These are phyloP conservation scores for Dryadomyces quercus-mongolicae DNA, from an alignment of 2,329 filamentous ascomycete species.

Conservation along the genomic window DNA sequence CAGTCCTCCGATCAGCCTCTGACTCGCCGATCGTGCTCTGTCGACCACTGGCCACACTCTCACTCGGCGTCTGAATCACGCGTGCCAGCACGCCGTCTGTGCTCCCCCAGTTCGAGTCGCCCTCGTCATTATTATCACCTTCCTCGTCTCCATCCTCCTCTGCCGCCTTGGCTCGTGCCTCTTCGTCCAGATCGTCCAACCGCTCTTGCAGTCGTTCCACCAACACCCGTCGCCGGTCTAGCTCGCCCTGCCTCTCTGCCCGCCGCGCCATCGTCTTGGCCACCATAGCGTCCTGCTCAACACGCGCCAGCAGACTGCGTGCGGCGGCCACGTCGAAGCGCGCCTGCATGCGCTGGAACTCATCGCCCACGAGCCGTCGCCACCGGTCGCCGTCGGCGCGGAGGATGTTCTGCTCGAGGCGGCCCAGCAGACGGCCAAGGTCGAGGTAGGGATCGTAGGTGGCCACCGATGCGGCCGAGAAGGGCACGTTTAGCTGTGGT, in stretches of 20 bases:
- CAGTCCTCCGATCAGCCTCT: not conserved
- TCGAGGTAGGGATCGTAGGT: slow-evolving; percentile 30
- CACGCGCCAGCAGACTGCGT: slow-evolving; percentile 51
- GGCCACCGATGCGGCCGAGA: not conserved
- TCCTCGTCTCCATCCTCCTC: slow-evolving; percentile 23
- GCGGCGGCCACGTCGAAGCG: slow-evolving; percentile 60
- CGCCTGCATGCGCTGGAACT: slow-evolving; percentile 52
- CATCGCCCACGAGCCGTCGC: slow-evolving; percentile 43
- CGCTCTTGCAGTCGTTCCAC: slow-evolving; percentile 55
- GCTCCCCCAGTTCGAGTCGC: slow-evolving; percentile 12
- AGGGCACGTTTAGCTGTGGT: not conserved
- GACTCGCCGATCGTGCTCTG: slow-evolving; percentile 26
- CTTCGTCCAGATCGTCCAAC: slow-evolving; percentile 55
- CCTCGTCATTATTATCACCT: slow-evolving; percentile 22
- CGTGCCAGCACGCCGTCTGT: slow-evolving; percentile 36
- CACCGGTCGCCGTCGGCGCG: slow-evolving; percentile 48
- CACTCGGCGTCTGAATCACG: slow-evolving; percentile 40
- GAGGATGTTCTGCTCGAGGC: slow-evolving; percentile 54
- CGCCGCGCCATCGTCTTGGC: slow-evolving; percentile 22
- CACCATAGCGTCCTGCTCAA: slow-evolving; percentile 56
- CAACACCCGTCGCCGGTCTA: slow-evolving; percentile 52
- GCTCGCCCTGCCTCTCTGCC: slow-evolving; percentile 44
- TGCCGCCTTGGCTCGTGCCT: slow-evolving; percentile 24
- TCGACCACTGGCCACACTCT: slow-evolving; percentile 21
- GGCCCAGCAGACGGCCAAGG: slow-evolving; percentile 51